Evolutionary conservation across 163 green algal genomes (phyloP).

Genomic region (Scenedesmus sp.): DNA sequence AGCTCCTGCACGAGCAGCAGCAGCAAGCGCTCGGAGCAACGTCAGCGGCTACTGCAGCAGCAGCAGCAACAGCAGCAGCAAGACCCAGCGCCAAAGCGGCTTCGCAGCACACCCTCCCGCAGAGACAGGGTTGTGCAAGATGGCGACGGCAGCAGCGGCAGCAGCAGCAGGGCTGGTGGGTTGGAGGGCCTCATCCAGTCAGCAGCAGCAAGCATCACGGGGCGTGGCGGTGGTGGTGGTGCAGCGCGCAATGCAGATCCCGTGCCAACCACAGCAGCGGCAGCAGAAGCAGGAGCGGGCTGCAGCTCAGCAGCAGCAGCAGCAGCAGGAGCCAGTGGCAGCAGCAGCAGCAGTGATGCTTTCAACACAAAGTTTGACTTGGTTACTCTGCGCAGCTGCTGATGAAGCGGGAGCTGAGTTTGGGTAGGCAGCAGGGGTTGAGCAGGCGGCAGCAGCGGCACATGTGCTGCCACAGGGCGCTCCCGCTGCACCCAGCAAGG

Average conservation of each 20-base stretch:
- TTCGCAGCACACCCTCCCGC: background rate
- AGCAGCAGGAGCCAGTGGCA: background rate
- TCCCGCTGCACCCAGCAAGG: conserved; percentile 22
- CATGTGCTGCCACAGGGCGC: conserved; percentile 32
- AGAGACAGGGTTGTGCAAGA: background rate
- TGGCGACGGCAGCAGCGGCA: background rate
- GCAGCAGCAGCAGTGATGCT: conserved; percentile 11
- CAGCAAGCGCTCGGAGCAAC: background rate
- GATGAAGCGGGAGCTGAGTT: conserved; percentile 45
- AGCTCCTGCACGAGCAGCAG: conserved; percentile 14
- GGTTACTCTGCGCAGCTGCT: conserved; percentile 51
- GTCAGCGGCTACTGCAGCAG: background rate
- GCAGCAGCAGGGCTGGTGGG: background rate
- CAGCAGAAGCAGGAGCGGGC: conserved; percentile 14
- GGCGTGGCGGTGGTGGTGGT: background rate
- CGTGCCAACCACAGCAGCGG: background rate
- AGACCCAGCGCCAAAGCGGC: background rate
- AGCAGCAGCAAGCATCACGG: conserved; percentile 5
- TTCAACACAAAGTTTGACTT: background rate
- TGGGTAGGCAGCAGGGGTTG: conserved; percentile 36
- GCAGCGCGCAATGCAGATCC: background rate
- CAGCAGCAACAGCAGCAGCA: conserved; percentile 14
- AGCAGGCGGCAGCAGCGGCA: conserved; percentile 49
- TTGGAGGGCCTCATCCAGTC: background rate
- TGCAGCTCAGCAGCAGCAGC: conserved; percentile 15